A percentile compares a stretch with the other conserved stretches of the same genome.
These are phyloP conservation scores for Fistulifera pelliculosa DNA, from an alignment of 108 stramenopile species.

Conservation along the genomic window DNA sequence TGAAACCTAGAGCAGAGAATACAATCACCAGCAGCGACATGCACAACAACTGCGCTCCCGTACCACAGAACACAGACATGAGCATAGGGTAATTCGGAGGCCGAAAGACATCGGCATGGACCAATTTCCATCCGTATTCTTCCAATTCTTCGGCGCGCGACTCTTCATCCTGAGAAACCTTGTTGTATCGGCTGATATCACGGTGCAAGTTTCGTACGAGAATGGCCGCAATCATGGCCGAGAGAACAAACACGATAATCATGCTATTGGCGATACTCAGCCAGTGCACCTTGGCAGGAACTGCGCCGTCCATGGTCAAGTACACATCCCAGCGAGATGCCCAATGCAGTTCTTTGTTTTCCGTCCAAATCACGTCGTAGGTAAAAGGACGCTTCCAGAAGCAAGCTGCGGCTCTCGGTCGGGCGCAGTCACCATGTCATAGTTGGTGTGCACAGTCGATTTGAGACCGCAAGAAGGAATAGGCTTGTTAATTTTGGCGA, in stretches of 20 bases:
- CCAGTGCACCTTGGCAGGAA: slow-evolving; percentile 94
- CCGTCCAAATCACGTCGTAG: slow-evolving; percentile 91
- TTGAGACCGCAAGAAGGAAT: slow-evolving; percentile 50
- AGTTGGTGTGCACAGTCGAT: slow-evolving; percentile 45
- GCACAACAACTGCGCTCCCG: slow-evolving; percentile 84
- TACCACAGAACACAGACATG: slow-evolving; percentile 81
- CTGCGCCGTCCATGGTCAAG: slow-evolving; percentile 88
- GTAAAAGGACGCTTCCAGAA: slow-evolving; percentile 81
- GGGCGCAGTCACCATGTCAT: slow-evolving; percentile 67
- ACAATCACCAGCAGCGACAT: slow-evolving; percentile 85
- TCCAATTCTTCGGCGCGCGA: slow-evolving; percentile 93
- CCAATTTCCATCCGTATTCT: slow-evolving; percentile 97
- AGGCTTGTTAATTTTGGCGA: slow-evolving; percentile 63
- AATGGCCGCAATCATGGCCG: slow-evolving; percentile 93
- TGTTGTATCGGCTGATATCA: slow-evolving; percentile 84
- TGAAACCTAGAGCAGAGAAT: slow-evolving; percentile 92
- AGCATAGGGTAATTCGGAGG: slow-evolving; percentile 85
- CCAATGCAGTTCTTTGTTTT: slow-evolving; percentile 78
- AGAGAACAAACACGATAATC: slow-evolving; percentile 89
- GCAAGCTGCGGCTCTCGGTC: slow-evolving; percentile 60
- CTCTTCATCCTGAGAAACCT: slow-evolving; percentile 79
- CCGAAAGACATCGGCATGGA: slow-evolving; percentile 97
- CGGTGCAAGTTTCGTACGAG: slow-evolving; percentile 82
- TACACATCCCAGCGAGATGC: slow-evolving; percentile 98
- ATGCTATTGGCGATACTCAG: slow-evolving; percentile 86